Conservation (phyloP, 345 rosid genomes). For the Moringa oleifera region DNA sequence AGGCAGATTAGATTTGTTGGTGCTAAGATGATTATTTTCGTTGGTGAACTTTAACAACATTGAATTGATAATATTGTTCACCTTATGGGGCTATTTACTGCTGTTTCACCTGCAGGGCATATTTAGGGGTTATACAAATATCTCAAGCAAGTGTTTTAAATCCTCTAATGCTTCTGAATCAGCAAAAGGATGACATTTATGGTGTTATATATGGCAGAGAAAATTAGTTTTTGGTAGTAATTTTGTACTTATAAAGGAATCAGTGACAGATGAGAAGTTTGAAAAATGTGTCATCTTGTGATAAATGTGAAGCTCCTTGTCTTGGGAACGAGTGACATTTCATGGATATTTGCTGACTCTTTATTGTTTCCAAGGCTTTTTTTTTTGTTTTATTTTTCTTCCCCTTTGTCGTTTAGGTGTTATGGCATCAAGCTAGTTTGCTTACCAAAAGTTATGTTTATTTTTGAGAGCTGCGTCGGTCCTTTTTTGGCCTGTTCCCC, state of each 20-base stretch:
- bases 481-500: too few species aligned
- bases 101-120: not conserved
- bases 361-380: not conserved
- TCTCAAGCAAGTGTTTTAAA: not conserved
- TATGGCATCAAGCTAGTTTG: not conserved
- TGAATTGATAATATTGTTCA: not conserved
- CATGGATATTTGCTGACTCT: too few species aligned
- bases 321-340: not conserved
- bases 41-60: not conserved
- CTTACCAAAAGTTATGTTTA: not conserved
- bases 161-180: not conserved
- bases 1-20: not conserved
- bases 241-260: not conserved
- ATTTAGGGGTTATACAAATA: too few species aligned
- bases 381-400: not conserved
- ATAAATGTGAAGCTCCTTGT: not conserved
- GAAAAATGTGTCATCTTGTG: not conserved
- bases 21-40: not conserved
- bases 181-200: not conserved
- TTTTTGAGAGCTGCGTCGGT: too few species aligned
- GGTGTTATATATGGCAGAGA: not conserved
- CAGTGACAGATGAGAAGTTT: not conserved
- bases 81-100: not conserved
- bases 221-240: not conserved
- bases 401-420: not conserved